These are phyloP conservation scores for Phenoliferia sp. DNA, from an alignment of 1,284 basidiomycete species.

Conservation along the genomic window DNA sequence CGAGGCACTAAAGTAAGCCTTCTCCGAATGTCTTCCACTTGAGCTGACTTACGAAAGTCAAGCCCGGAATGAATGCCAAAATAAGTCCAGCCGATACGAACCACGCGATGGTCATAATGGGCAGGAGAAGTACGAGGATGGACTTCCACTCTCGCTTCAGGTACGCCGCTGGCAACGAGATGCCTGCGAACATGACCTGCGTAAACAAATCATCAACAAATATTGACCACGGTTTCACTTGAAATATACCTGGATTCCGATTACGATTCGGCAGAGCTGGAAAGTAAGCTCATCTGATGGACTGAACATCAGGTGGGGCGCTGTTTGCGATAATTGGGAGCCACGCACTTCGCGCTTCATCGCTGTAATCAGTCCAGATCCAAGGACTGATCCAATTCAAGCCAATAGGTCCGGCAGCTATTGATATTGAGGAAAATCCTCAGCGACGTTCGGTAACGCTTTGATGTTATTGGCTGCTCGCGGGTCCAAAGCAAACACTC, in stretches of 20 bases:
- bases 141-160: slow-evolving; percentile 35
- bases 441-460: background rate
- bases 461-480: background rate
- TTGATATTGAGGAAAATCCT: background rate
- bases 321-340: background rate
- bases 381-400: slow-evolving; percentile 27
- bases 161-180: slow-evolving; percentile 39
- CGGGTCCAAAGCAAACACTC: background rate
- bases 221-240: background rate
- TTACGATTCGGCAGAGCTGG: slow-evolving; percentile 42
- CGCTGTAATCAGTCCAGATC: slow-evolving; percentile 27
- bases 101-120: slow-evolving; percentile 45
- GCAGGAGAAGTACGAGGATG: slow-evolving; percentile 40
- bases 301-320: background rate
- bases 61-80: slow-evolving; percentile 39
- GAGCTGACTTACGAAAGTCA: slow-evolving; percentile 38
- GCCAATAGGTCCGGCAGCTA: slow-evolving; percentile 31
- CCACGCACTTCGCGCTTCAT: slow-evolving; percentile 8
- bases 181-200: slow-evolving; percentile 44
- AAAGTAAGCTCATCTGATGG: slow-evolving; percentile 38
- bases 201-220: background rate
- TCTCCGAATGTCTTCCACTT: background rate
- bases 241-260: slow-evolving; percentile 35
- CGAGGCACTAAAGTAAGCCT: background rate
- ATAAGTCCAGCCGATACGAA: slow-evolving; percentile 43